Evolutionary conservation across 2,329 filamentous ascomycete species (phyloP).

Genomic region (Venturia oleaginea): DNA sequence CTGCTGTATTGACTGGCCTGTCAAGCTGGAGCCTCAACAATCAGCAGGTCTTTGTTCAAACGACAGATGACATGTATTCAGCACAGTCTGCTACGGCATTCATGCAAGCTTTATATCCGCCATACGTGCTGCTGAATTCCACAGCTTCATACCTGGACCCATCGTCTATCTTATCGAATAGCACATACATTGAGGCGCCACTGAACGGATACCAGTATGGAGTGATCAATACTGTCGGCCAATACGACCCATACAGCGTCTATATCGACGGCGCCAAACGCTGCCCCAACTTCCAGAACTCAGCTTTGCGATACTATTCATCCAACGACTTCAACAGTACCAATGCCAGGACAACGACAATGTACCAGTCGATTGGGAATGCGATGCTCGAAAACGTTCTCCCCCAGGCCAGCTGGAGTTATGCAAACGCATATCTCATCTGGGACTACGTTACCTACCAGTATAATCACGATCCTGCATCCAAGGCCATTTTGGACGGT

Average conservation of each 20-base stretch:
- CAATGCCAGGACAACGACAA: constrained; percentile 16
- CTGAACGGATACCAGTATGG: constrained; percentile 51
- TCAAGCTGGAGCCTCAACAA: constrained; percentile 36
- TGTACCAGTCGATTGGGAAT: constrained; percentile 40
- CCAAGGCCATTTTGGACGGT: constrained; percentile 27
- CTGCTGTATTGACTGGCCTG: constrained; percentile 34
- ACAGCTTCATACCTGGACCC: constrained; percentile 22
- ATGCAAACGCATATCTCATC: constrained; percentile 44
- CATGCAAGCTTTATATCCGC: constrained; percentile 53
- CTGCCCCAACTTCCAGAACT: constrained; percentile 32
- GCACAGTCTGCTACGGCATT: constrained; percentile 50
- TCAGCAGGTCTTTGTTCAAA: constrained; percentile 39
- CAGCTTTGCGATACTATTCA: constrained; percentile 32
- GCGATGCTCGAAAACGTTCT: constrained; percentile 36
- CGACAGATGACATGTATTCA: constrained; percentile 39
- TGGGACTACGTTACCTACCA: constrained; percentile 49
- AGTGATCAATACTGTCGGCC: constrained; percentile 35
- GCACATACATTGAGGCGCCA: constrained; percentile 37
- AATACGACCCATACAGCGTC: constrained; percentile 41
- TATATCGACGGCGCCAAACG: constrained; percentile 40
- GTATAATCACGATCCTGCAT: constrained; percentile 41
- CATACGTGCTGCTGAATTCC: constrained; percentile 28
- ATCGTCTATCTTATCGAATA: constrained; percentile 40
- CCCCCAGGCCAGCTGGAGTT: constrained; percentile 29
- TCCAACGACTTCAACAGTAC: constrained; percentile 30